These are phyloP conservation scores for Neoscytalidium dimidiatum DNA, from an alignment of 2,329 filamentous ascomycete genomes.

Conservation along the genomic window DNA sequence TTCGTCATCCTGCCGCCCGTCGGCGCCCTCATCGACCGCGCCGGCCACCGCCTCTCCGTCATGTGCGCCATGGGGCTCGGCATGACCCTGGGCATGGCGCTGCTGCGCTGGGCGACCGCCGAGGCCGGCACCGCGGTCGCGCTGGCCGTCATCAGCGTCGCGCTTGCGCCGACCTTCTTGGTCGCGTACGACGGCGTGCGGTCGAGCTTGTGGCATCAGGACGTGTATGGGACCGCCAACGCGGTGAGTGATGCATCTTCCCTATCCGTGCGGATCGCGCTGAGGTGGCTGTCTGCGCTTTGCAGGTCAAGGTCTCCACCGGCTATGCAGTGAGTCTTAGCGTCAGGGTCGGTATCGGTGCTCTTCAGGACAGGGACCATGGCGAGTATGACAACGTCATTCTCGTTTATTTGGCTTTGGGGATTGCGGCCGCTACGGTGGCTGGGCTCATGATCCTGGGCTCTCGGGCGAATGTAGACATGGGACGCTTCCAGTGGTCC, in stretches of 20 bases:
- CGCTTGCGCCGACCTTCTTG: constrained; percentile 57
- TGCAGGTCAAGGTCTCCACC: constrained; percentile 57
- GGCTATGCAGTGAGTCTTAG: constrained; percentile 66
- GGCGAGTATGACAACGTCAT: constrained; percentile 59
- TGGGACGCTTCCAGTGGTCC: background rate
- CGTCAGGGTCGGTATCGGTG: constrained; percentile 58
- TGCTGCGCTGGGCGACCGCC: constrained; percentile 55
- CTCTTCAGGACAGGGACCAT: constrained; percentile 59
- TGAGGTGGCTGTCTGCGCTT: background rate
- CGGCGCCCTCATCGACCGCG: constrained; percentile 58
- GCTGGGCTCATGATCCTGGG: background rate
- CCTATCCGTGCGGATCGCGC: background rate
- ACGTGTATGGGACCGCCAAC: constrained; percentile 62
- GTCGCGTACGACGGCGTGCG: constrained; percentile 63
- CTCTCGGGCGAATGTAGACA: background rate
- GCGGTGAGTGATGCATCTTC: constrained; percentile 30
- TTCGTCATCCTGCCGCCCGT: constrained; percentile 61
- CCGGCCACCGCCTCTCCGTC: constrained; percentile 55
- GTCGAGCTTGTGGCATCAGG: constrained; percentile 61
- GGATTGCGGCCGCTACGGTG: background rate
- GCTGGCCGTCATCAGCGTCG: constrained; percentile 62
- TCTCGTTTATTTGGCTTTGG: constrained; percentile 57
- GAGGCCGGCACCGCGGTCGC: constrained; percentile 57
- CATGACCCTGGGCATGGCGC: constrained; percentile 55
- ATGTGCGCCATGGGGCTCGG: constrained; percentile 50